Evolutionary conservation across 805 yeast genomes (phyloP).

Genomic region (Lipomyces orientalis): DNA sequence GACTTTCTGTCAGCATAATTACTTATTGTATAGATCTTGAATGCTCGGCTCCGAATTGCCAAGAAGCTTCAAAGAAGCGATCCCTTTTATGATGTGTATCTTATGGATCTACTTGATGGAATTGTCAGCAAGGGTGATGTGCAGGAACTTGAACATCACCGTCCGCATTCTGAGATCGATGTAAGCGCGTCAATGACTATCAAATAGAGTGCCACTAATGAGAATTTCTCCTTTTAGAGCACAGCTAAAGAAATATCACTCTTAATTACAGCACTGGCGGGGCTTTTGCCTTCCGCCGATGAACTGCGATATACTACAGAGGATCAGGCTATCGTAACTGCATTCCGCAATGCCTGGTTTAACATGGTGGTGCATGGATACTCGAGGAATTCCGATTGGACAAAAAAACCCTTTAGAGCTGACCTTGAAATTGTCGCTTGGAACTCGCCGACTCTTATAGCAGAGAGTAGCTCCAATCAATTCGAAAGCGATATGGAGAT

Average conservation of each 20-base stretch:
- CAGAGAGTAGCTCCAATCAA: constrained; percentile 77
- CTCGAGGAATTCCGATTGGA: constrained; percentile 61
- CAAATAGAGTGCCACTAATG: background rate
- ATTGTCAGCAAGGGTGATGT: constrained; percentile 82
- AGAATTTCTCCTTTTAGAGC: constrained; percentile 4
- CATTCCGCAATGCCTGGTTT: constrained; percentile 91
- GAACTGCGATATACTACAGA: constrained; percentile 51
- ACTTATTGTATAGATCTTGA: constrained; percentile 43
- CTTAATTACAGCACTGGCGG: constrained; percentile 75
- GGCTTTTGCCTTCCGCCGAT: constrained; percentile 65
- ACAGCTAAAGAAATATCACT: constrained; percentile 72
- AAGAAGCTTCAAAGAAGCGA: constrained; percentile 40
- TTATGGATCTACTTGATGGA: constrained; percentile 67
- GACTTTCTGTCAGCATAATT: constrained; percentile 40
- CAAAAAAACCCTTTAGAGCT: constrained; percentile 50
- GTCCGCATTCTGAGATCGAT: constrained; percentile 56
- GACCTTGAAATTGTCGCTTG: constrained; percentile 76
- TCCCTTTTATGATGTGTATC: constrained; percentile 60
- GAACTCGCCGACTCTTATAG: constrained; percentile 85
- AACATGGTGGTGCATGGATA: constrained; percentile 92
- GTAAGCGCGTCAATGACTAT: constrained; percentile 1
- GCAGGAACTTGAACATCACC: constrained; percentile 73
- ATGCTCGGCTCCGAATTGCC: constrained; percentile 58
- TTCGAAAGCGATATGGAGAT: constrained; percentile 91
- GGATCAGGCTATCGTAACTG: constrained; percentile 58